Base-by-base conservation (phyloP, 345 rosid species). In the Orychophragmus violaceus region DNA sequence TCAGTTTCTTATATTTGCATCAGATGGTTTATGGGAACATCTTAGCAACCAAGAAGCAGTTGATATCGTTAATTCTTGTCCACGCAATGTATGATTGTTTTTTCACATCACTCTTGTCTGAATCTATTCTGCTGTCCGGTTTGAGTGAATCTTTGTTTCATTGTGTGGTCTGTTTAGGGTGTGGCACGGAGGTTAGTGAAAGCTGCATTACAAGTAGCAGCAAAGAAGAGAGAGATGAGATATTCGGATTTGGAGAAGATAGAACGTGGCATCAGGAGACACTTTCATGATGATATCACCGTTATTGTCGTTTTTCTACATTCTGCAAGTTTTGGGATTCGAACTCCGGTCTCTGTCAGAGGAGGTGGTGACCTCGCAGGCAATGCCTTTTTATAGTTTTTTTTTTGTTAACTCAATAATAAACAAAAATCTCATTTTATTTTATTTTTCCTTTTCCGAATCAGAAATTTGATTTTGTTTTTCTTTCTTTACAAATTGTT, bases 1-100 rank as follows among this genome's bases (percentile, higher is more conserved):
- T 78, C 91, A 81, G 66, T 94, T 94, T 82, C 91, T 94, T 58
- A 91, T 90, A 78, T 88, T 90, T 77, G 97, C 97, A 6, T 88
- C 99, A 5, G 97, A 91, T 81, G 96, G 99, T 75, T 79, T 90
- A 52, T 94, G 99, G 99, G 99, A 94, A 74, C 96, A 94, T 76
- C 80, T 94, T 37, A 87, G 84, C 75, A 94, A 90, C 70, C 97
- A 90, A 70, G 96, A 94, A 76, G 96, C 96, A 2, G 96, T 87
- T 53, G 85, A 95, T 81, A 83, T 91, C 23, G 99, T 95, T 78
- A 74, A 81, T 75, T 81, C 69, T 46, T 76, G 76, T 77, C 87
- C 91, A 23, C 95, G 84, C 68, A 91, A 85, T 66, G 99, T 95
- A 91, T 56, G 87, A 33, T 39, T 41, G 9, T 19, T 10, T 3